These are phyloP conservation scores for Solanum hybrid DNA, from an alignment of 305 asterid genomes.

Conservation along the genomic window DNA sequence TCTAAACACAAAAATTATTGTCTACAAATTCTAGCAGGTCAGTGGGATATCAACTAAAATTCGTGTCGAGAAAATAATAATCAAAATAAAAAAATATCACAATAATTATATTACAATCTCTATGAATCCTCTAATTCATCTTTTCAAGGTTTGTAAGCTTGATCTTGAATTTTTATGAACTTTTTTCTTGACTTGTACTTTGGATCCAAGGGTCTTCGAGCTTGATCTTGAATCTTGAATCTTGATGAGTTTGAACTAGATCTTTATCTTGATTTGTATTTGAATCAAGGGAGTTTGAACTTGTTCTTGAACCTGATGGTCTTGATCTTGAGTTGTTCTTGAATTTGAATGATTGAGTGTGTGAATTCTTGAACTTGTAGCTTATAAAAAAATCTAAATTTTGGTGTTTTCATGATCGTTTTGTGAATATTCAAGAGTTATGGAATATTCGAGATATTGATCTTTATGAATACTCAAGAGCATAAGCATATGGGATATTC, in stretches of 20 bases:
- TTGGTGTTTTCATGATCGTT: too few species aligned
- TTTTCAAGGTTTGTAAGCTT: not conserved
- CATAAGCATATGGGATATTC: too few species aligned
- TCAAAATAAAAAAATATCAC: not conserved
- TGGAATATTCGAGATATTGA: too few species aligned
- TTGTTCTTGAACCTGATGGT: not conserved
- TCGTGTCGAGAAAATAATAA: not conserved
- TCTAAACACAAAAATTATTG: accelerated
- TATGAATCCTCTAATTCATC: not conserved
- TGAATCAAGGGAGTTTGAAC: not conserved
- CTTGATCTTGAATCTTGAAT: not conserved
- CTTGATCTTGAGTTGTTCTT: not conserved
- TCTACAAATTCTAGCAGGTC: not conserved
- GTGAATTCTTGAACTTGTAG: too few species aligned
- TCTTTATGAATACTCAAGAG: too few species aligned
- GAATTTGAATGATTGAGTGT: not conserved
- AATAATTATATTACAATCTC: not conserved
- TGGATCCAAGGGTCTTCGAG: not conserved
- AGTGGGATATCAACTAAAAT: not conserved
- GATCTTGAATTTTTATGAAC: not conserved
- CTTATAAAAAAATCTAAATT: too few species aligned
- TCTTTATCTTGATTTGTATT: too few species aligned
- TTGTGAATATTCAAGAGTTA: too few species aligned
- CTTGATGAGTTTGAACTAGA: not conserved
- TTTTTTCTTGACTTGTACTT: not conserved